Conservation (phyloP, 1,284 basidiomycete genomes). For the Anthracocystis panici-leucophaei region DNA sequence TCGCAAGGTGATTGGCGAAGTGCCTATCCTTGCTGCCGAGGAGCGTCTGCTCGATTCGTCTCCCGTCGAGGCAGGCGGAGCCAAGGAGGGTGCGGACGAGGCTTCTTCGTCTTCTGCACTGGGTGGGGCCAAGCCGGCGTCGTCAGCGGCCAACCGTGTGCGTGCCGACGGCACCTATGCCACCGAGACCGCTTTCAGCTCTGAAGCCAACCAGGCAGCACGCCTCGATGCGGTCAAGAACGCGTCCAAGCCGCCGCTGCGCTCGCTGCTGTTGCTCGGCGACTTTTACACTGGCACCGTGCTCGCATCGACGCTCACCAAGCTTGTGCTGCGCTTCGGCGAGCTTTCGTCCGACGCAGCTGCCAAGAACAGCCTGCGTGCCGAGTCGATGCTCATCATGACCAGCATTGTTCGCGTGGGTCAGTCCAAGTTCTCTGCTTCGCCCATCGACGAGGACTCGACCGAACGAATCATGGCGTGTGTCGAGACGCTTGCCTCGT, state of each 20-base stretch:
- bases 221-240: conserved; percentile 84
- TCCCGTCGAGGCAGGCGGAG: conserved; percentile 50
- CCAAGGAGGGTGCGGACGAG: conserved; percentile 34
- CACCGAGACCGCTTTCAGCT: conserved; percentile 90
- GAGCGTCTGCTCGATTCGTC: conserved; percentile 69
- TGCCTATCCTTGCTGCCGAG: conserved; percentile 85
- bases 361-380: conserved; percentile 75
- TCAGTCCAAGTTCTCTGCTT: conserved; percentile 92
- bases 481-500: conserved; percentile 83
- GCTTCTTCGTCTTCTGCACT: conserved; percentile 46
- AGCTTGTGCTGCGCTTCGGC: conserved; percentile 86
- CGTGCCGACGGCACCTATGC: conserved; percentile 98
- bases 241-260: conserved; percentile 88
- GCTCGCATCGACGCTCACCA: conserved; percentile 87
- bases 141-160: conserved; percentile 75
- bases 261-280: conserved; percentile 91
- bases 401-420: conserved; percentile 95
- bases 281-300: conserved; percentile 98
- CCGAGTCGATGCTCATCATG: conserved; percentile 99
- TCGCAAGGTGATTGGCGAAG: conserved; percentile 89
- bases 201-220: conserved; percentile 76
- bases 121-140: conserved; percentile 69
- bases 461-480: conserved; percentile 97
- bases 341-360: conserved; percentile 77
- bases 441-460: conserved; percentile 97